Evolutionary conservation across 371 early-diverging fungal species (phyloP).

Genomic region (Dipsacomyces acuminosporus): DNA sequence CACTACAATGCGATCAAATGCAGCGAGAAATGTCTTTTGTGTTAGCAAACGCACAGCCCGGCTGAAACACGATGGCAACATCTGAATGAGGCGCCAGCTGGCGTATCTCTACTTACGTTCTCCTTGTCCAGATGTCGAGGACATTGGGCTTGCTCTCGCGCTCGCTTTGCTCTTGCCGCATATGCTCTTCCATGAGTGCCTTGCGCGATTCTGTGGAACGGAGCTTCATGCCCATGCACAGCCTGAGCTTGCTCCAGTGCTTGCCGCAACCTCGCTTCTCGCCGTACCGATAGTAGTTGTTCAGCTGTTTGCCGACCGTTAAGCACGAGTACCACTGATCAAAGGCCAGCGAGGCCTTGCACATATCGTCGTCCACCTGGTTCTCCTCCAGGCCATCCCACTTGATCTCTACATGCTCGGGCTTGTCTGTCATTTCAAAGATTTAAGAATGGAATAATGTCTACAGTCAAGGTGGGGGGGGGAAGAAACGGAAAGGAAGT

Average conservation of each 20-base stretch:
- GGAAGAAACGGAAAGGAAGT: no score
- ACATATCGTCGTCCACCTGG: constrained; percentile 29
- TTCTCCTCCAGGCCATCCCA: not conserved
- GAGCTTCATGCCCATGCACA: constrained; percentile 42
- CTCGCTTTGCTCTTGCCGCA: constrained; percentile 17
- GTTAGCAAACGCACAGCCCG: no score
- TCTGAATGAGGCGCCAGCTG: no score
- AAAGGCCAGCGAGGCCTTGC: constrained; percentile 41
- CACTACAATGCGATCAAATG: no score
- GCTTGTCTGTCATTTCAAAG: not conserved
- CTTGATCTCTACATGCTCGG: not conserved
- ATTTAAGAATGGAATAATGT: no score
- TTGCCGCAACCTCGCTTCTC: constrained; percentile 39
- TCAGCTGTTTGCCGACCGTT: constrained; percentile 46
- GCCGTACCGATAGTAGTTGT: constrained; percentile 48
- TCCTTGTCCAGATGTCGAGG: constrained; percentile 32
- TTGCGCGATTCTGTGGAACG: constrained; percentile 33
- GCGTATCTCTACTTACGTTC: constrained; percentile 16
- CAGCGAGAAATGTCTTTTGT: no score
- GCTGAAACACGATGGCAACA: no score
- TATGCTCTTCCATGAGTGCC: constrained; percentile 29
- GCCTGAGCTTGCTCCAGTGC: constrained; percentile 39
- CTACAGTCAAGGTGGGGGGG: no score
- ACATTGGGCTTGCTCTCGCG: constrained; percentile 24
- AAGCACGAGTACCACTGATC: constrained; percentile 42